phyloP scores from a whole-genome alignment of 2,329 filamentous ascomycete genomes.

The Acrocalymma vagum region DNA sequence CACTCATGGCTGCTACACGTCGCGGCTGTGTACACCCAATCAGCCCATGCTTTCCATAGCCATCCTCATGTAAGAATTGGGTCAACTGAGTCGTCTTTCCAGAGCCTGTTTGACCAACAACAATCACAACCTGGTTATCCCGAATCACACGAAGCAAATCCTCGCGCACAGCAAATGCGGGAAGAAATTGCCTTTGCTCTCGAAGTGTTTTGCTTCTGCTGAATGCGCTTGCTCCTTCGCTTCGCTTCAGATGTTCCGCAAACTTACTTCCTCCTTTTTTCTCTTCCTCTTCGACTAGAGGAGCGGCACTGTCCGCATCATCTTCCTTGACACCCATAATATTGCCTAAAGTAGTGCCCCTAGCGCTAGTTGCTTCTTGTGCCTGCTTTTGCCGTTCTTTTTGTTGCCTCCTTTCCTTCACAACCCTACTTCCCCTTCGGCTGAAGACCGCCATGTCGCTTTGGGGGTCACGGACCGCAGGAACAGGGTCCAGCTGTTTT shows the following conservation, averaged over 20 bases:
- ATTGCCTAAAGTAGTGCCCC: constrained; percentile 91
- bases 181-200: constrained; percentile 92
- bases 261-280: constrained; percentile 79
- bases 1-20: constrained; percentile 98
- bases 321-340: constrained; percentile 96
- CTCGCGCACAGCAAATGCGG: constrained; percentile 95
- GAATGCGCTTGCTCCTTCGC: constrained; percentile 84
- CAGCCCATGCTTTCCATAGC: constrained; percentile 85
- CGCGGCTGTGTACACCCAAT: constrained; percentile 97
- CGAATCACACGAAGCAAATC: constrained; percentile 90
- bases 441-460: constrained; percentile 99
- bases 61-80: constrained; percentile 95
- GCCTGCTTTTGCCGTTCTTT: constrained; percentile 93
- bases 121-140: constrained; percentile 96
- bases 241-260: constrained; percentile 87
- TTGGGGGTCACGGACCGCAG: constrained; percentile 89
- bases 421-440: constrained; percentile 91
- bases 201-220: constrained; percentile 89
- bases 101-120: constrained; percentile 96
- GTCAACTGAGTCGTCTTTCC: constrained; percentile 98
- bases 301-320: constrained; percentile 84
- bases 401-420: constrained; percentile 89
- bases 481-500: constrained; percentile 94
- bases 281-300: constrained; percentile 76
- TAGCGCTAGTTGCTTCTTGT: constrained; percentile 91